These are phyloP conservation scores for Chrysophaeum taylorii DNA, from an alignment of 352 stramenopile species.

Conservation along the genomic window DNA sequence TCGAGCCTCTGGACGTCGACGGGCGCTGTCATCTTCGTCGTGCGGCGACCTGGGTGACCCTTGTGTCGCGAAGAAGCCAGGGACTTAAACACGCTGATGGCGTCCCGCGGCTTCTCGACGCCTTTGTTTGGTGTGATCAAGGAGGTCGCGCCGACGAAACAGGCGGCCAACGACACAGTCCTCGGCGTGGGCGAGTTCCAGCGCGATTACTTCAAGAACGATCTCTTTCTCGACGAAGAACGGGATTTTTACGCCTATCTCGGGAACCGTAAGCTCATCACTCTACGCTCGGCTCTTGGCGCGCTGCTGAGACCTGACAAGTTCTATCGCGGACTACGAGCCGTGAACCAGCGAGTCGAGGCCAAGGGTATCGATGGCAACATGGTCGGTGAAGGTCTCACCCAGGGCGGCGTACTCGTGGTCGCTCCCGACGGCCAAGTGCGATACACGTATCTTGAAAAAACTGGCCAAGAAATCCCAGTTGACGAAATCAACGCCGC, in stretches of 20 bases:
- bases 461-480: not conserved
- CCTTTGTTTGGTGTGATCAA: constrained; percentile 4
- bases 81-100: not conserved
- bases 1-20: not conserved
- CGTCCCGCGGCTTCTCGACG: not conserved
- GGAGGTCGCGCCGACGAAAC: constrained; percentile 12
- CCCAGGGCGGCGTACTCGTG: constrained; percentile 9
- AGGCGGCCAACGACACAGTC: constrained; percentile 14
- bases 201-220: constrained; percentile 2
- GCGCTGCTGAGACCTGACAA: not conserved
- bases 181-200: not conserved
- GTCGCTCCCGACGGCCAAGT: not conserved
- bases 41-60: constrained; percentile 6
- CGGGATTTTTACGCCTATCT: not conserved
- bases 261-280: constrained; percentile 1
- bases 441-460: not conserved
- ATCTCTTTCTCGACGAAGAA: not conserved
- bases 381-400: constrained; percentile 9
- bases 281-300: not conserved
- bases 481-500: not conserved
- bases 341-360: not conserved
- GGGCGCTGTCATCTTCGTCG: constrained; percentile 11
- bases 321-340: not conserved
- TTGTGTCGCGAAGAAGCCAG: constrained; percentile 12
- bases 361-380: constrained; percentile 11